Percentiles rank a stretch among this genome's conserved stretches.
phyloP scores from a whole-genome alignment of 2,329 filamentous ascomycete species.

The Lasiodiplodia hormozganensis region DNA sequence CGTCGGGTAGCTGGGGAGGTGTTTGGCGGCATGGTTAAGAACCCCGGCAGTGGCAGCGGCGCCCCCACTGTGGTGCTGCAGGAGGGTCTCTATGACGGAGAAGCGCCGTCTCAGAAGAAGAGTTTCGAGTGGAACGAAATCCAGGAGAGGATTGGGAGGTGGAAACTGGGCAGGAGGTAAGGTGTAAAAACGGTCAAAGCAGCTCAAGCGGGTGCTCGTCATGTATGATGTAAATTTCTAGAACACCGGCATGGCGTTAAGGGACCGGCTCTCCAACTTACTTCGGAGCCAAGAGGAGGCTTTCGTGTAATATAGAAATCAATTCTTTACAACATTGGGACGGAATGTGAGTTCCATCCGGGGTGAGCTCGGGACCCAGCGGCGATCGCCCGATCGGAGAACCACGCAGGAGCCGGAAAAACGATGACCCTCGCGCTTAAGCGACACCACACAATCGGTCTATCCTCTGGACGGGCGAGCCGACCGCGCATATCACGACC shows the following conservation, averaged over 20 bases:
- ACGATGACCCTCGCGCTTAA: slow-evolving; percentile 15
- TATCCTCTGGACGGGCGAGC: not conserved
- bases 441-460: slow-evolving; percentile 18
- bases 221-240: slow-evolving; percentile 12
- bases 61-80: slow-evolving; percentile 94
- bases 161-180: slow-evolving; percentile 75
- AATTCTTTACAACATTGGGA: not conserved
- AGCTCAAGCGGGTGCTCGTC: not conserved
- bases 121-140: slow-evolving; percentile 86
- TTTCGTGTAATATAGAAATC: slow-evolving; percentile 23
- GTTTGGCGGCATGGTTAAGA: slow-evolving; percentile 77
- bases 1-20: slow-evolving; percentile 80
- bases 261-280: not conserved
- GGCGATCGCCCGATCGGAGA: not conserved
- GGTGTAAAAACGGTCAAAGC: not conserved
- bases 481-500: slow-evolving; percentile 18
- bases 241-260: slow-evolving; percentile 2
- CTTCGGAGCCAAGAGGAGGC: not conserved
- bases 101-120: slow-evolving; percentile 71
- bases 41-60: slow-evolving; percentile 79
- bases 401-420: slow-evolving; percentile 10
- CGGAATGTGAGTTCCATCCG: too few species aligned
- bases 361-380: not conserved
- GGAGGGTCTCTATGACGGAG: slow-evolving; percentile 69
- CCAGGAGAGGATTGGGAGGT: slow-evolving; percentile 81